Conservation (phyloP, 2,329 filamentous ascomycete genomes). For the Paecilomyces formosus region DNA sequence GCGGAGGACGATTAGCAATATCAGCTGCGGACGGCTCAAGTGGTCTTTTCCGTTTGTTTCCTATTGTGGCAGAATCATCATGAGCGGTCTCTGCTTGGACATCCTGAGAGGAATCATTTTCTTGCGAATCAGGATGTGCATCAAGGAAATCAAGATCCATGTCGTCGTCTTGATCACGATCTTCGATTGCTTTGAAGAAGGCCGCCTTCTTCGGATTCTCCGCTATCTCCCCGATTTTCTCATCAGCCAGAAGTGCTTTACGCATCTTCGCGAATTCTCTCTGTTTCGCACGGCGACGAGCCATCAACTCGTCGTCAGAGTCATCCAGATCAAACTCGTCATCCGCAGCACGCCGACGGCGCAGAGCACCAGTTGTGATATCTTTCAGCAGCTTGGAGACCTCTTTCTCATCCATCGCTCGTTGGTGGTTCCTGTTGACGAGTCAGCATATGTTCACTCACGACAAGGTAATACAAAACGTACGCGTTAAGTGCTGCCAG, state of each 20-base stretch:
- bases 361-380: slow-evolving; percentile 79
- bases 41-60: slow-evolving; percentile 32
- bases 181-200: slow-evolving; percentile 84
- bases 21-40: slow-evolving; percentile 34
- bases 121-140: slow-evolving; percentile 35
- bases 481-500: slow-evolving; percentile 85
- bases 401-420: slow-evolving; percentile 73
- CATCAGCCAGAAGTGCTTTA: slow-evolving; percentile 77
- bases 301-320: slow-evolving; percentile 72
- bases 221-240: slow-evolving; percentile 83
- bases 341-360: slow-evolving; percentile 66
- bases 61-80: slow-evolving; percentile 10
- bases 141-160: slow-evolving; percentile 72
- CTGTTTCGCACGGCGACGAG: slow-evolving; percentile 72
- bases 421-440: slow-evolving; percentile 61
- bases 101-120: slow-evolving; percentile 20
- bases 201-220: slow-evolving; percentile 83
- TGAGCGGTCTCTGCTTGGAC: slow-evolving; percentile 10
- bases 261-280: slow-evolving; percentile 87
- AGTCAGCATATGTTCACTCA: slow-evolving; percentile 14
- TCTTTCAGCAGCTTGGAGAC: slow-evolving; percentile 90
- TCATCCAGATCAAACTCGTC: slow-evolving; percentile 81
- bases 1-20: slow-evolving; percentile 46
- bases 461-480: slow-evolving; percentile 29
- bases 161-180: slow-evolving; percentile 61